Evolutionary conservation across 1,284 basidiomycete species (phyloP).

Genomic region (Trichosporon sp.): DNA sequence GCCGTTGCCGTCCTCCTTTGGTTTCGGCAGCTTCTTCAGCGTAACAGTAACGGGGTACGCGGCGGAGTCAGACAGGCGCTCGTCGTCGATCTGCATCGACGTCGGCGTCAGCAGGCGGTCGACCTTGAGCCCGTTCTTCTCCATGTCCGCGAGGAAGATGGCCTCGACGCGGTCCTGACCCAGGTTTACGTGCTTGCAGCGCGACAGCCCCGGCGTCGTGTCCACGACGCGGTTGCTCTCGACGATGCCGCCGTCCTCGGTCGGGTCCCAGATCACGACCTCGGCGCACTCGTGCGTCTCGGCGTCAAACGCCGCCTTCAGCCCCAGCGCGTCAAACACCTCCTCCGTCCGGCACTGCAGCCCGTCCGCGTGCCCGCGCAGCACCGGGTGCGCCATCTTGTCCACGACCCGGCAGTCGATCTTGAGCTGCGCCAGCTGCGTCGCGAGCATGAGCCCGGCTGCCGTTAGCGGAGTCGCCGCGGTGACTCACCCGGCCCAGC

Average conservation of each 20-base stretch:
- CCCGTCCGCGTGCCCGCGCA: slow-evolving; percentile 30
- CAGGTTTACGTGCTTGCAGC: slow-evolving; percentile 32
- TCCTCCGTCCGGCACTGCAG: slow-evolving; percentile 37
- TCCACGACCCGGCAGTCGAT: slow-evolving; percentile 32
- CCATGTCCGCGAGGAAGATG: slow-evolving; percentile 36
- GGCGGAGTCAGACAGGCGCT: slow-evolving; percentile 18
- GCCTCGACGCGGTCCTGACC: slow-evolving; percentile 37
- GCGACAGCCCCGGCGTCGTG: slow-evolving; percentile 29
- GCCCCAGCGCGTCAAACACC: slow-evolving; percentile 34
- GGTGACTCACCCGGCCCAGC: slow-evolving; percentile 17
- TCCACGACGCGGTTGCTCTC: slow-evolving; percentile 34
- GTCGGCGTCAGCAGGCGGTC: slow-evolving; percentile 28
- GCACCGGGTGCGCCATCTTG: slow-evolving; percentile 29
- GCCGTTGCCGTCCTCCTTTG: slow-evolving; percentile 19
- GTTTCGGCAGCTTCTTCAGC: slow-evolving; percentile 24
- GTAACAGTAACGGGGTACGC: slow-evolving; percentile 33
- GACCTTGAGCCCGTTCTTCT: slow-evolving; percentile 29
- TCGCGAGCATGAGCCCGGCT: slow-evolving; percentile 22
- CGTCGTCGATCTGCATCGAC: slow-evolving; percentile 17
- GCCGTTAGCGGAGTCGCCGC: not conserved
- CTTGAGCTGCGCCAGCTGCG: slow-evolving; percentile 19
- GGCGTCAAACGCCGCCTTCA: slow-evolving; percentile 26
- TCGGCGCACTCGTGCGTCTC: slow-evolving; percentile 32
- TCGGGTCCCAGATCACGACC: slow-evolving; percentile 32
- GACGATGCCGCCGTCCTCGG: slow-evolving; percentile 21